A percentile compares a stretch with the other conserved stretches of the same genome.
Conservation (phyloP, 805 yeast species). For the Vanderwaltozyma polyspora region DNA sequence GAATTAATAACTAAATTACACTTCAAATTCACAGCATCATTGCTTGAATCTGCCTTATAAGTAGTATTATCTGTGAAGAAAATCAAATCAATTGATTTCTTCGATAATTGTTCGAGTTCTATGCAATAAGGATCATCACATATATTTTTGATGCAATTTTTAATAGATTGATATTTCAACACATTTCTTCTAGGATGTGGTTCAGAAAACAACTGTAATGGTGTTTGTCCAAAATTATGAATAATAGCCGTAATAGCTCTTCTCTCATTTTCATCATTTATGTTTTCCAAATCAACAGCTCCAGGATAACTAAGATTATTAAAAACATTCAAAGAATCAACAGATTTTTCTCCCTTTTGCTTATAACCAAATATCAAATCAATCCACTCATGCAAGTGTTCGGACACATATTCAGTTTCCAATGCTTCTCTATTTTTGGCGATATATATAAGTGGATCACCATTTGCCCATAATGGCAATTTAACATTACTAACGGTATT, state of each 20-base stretch:
- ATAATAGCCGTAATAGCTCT: slow-evolving; percentile 73
- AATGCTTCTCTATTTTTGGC: slow-evolving; percentile 70
- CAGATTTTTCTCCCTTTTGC: slow-evolving; percentile 64
- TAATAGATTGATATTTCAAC: background rate
- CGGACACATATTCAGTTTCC: slow-evolving; percentile 72
- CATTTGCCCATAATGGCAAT: slow-evolving; percentile 77
- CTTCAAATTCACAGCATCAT: background rate
- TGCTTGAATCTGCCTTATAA: background rate
- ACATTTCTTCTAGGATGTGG: slow-evolving; percentile 47
- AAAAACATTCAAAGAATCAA: slow-evolving; percentile 60
- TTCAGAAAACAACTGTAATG: slow-evolving; percentile 53
- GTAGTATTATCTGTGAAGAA: background rate
- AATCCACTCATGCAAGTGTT: slow-evolving; percentile 71
- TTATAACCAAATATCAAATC: slow-evolving; percentile 74
- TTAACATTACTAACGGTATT: slow-evolving; percentile 45
- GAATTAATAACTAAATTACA: background rate
- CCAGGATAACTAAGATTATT: slow-evolving; percentile 81
- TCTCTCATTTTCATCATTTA: slow-evolving; percentile 62
- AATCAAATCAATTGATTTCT: no score
- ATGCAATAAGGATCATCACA: background rate
- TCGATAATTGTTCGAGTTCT: no score
- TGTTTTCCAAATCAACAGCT: slow-evolving; percentile 62
- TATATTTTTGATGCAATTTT: background rate
- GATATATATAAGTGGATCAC: slow-evolving; percentile 64
- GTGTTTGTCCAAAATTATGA: slow-evolving; percentile 89